Conservation (phyloP, 2,329 filamentous ascomycete genomes). For the Epichloe festucae region DNA sequence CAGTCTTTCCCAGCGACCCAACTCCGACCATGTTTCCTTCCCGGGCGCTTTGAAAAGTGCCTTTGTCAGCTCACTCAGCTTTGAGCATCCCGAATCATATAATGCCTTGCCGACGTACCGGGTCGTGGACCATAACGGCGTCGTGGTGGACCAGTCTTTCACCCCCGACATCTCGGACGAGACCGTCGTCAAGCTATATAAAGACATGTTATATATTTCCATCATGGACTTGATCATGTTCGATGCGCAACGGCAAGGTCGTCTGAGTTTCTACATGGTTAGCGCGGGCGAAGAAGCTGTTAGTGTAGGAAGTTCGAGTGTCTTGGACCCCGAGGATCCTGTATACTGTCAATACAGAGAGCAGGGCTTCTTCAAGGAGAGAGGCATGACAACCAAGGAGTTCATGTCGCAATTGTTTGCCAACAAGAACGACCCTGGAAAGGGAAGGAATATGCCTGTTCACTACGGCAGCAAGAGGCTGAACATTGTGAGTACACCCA, state of each 20-base stretch:
- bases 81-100: conserved; percentile 59
- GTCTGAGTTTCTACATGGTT: conserved; percentile 94
- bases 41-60: conserved; percentile 92
- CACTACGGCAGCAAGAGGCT: conserved; percentile 81
- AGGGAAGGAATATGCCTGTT: conserved; percentile 90
- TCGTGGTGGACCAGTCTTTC: conserved; percentile 62
- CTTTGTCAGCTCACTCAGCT: conserved; percentile 70
- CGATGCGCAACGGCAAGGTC: conserved; percentile 90
- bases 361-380: conserved; percentile 77
- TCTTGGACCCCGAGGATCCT: conserved; percentile 71
- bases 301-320: conserved; percentile 76
- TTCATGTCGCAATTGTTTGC: conserved; percentile 96
- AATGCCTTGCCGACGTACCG: conserved; percentile 82
- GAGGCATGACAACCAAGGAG: conserved; percentile 73
- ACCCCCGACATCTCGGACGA: conserved; percentile 56
- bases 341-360: conserved; percentile 93
- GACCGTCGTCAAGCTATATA: conserved; percentile 46
- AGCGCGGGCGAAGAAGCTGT: conserved; percentile 91
- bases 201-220: conserved; percentile 53
- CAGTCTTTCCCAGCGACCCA: conserved; percentile 42
- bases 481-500: conserved; percentile 55
- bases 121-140: conserved; percentile 78
- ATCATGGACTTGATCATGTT: conserved; percentile 98
- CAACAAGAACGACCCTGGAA: conserved; percentile 66
- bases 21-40: conserved; percentile 53